A percentile compares a stretch with the other conserved stretches of the same genome.
Conservation (phyloP, 176 grass and related monocot genomes). For the Hordeum vulgare region MorexV3_pseudomolecules_assembly NC_058522.1:27421521-27422020, state of each 20-base stretch:
- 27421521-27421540: constrained; percentile 75
- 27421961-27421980: constrained; percentile 17
- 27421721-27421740: constrained; percentile 24
- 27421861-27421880: background rate
- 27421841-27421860: constrained; percentile 1
- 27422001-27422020: constrained; percentile 41
- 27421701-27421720: constrained; percentile 8
- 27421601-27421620: constrained; percentile 66
- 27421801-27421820: constrained; percentile 53
- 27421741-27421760: constrained; percentile 42
- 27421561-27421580: constrained; percentile 37
- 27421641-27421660: constrained; percentile 59
- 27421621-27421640: constrained; percentile 71
- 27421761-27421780: constrained; percentile 62
- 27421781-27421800: constrained; percentile 56
- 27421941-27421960: constrained; percentile 52
- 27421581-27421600: constrained; percentile 45
- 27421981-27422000: constrained; percentile 33
- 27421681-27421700: constrained; percentile 19
- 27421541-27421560: constrained; percentile 66
- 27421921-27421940: constrained; percentile 61
- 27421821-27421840: constrained; percentile 25
- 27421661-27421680: constrained; percentile 37
- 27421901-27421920: constrained; percentile 27
- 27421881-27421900: background rate